A percentile compares a stretch with the other conserved stretches of the same genome.
These are phyloP conservation scores for Penicillium nucicola DNA, from an alignment of 495 filamentous ascomycete species.

Conservation along the genomic window DNA sequence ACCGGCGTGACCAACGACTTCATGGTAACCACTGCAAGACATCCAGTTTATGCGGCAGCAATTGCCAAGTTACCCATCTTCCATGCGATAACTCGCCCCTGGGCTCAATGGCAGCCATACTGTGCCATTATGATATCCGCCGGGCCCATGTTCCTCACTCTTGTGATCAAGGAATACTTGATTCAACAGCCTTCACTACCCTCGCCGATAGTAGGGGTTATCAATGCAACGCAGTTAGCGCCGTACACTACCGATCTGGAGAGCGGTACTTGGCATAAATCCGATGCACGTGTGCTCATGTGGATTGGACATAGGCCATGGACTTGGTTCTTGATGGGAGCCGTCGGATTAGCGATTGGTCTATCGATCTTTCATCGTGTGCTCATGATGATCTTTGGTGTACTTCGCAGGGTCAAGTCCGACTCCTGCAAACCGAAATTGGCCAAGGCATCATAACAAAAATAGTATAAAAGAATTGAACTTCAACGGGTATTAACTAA, in stretches of 20 bases:
- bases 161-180: conserved; percentile 6
- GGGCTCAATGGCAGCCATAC: conserved; percentile 9
- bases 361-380: not conserved
- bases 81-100: not conserved
- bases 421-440: not conserved
- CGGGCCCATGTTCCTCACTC: conserved; percentile 8
- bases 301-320: conserved; percentile 6
- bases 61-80: conserved; percentile 1
- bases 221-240: not conserved
- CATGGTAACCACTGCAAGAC: not conserved
- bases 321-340: conserved; percentile 5
- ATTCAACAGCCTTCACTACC: not conserved
- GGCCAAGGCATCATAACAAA: not conserved
- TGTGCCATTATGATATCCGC: conserved; percentile 9
- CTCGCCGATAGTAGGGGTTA: not conserved
- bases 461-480: not conserved
- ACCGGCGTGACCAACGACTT: conserved; percentile 9
- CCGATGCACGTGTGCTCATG: conserved; percentile 1
- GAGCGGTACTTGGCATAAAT: conserved; percentile 4
- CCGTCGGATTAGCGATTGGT: not conserved
- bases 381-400: not conserved
- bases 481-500: too few relatives aligned
- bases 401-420: not conserved
- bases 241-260: conserved; percentile 3
- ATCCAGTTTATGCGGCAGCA: conserved; percentile 3